Evolutionary conservation across 306 rosid genomes (phyloP).

Genomic region (Phaseolus lunatus): DNA sequence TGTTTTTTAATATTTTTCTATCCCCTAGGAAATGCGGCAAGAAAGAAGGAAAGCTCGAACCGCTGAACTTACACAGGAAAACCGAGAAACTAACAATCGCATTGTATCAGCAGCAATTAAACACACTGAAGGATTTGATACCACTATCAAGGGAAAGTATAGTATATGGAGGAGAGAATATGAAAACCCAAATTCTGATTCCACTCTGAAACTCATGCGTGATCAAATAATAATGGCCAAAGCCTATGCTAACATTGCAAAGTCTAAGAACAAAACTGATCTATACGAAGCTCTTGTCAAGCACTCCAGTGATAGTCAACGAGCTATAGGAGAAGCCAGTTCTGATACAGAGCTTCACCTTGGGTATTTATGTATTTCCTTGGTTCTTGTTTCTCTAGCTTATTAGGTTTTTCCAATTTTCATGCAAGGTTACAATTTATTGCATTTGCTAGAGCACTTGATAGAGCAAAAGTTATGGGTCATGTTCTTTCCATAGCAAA

Average conservation of each 20-base stretch:
- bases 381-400: conserved; percentile 40
- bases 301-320: conserved; percentile 70
- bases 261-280: conserved; percentile 69
- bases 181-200: conserved; percentile 88
- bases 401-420: conserved; percentile 43
- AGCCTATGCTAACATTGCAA: conserved; percentile 86
- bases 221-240: conserved; percentile 97
- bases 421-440: conserved; percentile 47
- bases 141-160: conserved; percentile 76
- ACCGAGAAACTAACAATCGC: conserved; percentile 70
- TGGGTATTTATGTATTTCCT: conserved; percentile 61
- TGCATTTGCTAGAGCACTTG: conserved; percentile 73
- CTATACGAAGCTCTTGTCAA: conserved; percentile 67
- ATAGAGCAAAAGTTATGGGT: conserved; percentile 93
- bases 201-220: conserved; percentile 89
- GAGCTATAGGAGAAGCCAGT: conserved; percentile 80
- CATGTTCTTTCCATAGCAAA: conserved; percentile 84
- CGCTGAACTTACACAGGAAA: conserved; percentile 63
- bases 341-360: conserved; percentile 86
- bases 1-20: conserved; percentile 33
- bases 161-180: conserved; percentile 96
- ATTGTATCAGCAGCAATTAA: conserved; percentile 78
- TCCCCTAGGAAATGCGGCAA: conserved; percentile 71
- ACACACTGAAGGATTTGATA: conserved; percentile 64
- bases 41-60: conserved; percentile 83